Percentiles rank a stretch among this genome's conserved stretches.
Evolutionary conservation across 148 eudicot genomes (phyloP).

Genomic region (Rhododendron simsii): DNA sequence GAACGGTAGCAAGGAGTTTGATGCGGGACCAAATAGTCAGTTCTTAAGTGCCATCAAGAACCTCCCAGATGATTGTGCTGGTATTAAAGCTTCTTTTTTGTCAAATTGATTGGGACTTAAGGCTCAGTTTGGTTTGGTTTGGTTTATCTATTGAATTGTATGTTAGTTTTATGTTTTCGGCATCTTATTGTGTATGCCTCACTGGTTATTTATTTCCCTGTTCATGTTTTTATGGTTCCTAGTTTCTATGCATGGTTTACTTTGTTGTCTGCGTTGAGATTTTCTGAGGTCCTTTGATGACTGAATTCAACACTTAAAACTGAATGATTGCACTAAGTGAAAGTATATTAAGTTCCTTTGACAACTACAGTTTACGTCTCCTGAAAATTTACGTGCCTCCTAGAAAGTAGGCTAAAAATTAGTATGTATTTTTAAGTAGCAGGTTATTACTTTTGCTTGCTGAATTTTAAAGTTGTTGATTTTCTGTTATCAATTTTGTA

Average conservation of each 20-base stretch:
- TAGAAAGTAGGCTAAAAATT: background rate
- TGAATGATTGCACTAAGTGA: background rate
- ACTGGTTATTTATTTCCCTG: background rate
- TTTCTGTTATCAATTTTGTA: background rate
- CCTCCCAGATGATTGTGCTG: conserved; percentile 48
- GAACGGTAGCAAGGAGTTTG: conserved; percentile 27
- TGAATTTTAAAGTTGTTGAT: background rate
- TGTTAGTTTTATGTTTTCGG: background rate
- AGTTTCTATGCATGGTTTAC: background rate
- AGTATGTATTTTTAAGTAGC: background rate
- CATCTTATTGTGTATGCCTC: background rate
- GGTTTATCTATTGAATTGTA: background rate
- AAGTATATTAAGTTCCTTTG: background rate
- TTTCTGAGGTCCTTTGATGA: background rate
- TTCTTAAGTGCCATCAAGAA: conserved; percentile 45
- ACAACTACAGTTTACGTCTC: background rate
- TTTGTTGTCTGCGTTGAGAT: background rate
- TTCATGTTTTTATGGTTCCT: background rate
- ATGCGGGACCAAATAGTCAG: conserved; percentile 34
- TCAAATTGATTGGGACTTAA: background rate
- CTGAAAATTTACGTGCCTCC: background rate
- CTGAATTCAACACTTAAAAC: background rate
- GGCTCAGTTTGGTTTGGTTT: background rate
- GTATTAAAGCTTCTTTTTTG: conserved; percentile 28
- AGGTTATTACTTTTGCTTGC: background rate